Evolutionary conservation across 139 green algal genomes (phyloP).

Genomic region (Tetratostichococcus sp.): DNA sequence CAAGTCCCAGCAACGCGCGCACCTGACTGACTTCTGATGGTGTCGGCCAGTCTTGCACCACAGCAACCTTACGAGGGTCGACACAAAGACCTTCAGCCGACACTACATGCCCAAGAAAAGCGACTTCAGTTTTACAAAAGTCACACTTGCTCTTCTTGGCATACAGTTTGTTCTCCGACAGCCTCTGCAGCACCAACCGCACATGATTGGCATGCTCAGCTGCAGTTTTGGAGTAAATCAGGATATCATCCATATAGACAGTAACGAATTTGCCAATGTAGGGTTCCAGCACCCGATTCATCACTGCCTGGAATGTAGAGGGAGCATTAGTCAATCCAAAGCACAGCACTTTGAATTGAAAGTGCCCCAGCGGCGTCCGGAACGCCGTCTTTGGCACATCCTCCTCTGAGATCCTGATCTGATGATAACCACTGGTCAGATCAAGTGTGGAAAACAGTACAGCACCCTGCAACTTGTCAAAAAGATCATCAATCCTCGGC

Average conservation of each 20-base stretch:
- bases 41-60: constrained; percentile 18
- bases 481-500: constrained; percentile 22
- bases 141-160: constrained; percentile 42
- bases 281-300: constrained; percentile 30
- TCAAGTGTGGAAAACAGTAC: constrained; percentile 40
- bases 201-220: constrained; percentile 45
- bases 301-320: constrained; percentile 36
- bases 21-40: constrained; percentile 13
- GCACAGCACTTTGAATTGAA: constrained; percentile 27
- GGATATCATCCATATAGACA: constrained; percentile 61
- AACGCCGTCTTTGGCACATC: constrained; percentile 41
- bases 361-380: constrained; percentile 24
- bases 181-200: constrained; percentile 27
- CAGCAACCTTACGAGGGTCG: constrained; percentile 9
- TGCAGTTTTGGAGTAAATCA: constrained; percentile 30
- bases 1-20: constrained; percentile 25
- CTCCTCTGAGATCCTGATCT: constrained; percentile 20
- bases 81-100: constrained; percentile 6
- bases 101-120: constrained; percentile 42
- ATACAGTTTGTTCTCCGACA: constrained; percentile 26
- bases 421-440: constrained; percentile 38
- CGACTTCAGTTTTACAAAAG: constrained; percentile 27
- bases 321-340: constrained; percentile 53
- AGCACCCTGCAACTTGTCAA: constrained; percentile 37
- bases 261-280: constrained; percentile 35